These are phyloP conservation scores for Linderniella brevidens DNA, from an alignment of 257 asterid genomes.

Conservation along the genomic window DNA sequence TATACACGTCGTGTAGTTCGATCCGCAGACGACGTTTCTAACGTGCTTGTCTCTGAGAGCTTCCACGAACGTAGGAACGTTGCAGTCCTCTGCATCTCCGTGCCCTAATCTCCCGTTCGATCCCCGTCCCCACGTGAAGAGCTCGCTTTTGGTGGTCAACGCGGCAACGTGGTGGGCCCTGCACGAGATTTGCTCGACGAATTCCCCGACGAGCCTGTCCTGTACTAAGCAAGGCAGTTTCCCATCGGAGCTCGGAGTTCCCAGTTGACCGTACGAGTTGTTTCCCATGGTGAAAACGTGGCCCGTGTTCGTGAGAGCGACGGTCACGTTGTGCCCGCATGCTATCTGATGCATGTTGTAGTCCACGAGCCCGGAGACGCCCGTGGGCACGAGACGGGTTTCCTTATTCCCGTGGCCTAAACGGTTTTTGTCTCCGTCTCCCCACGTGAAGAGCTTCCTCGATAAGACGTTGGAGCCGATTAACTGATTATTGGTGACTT, in stretches of 20 bases:
- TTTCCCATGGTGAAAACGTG: neutral
- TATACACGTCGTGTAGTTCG: neutral
- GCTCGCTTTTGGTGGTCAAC: neutral
- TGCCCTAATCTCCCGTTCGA: slow-evolving; percentile 1
- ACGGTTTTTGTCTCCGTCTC: slow-evolving; percentile 1
- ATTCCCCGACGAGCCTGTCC: neutral
- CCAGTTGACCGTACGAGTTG: neutral
- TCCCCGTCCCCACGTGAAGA: slow-evolving; percentile 1
- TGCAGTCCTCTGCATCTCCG: neutral
- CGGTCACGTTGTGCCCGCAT: neutral
- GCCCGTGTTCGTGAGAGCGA: neutral
- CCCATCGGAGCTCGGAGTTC: neutral
- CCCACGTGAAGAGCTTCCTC: slow-evolving; percentile 3
- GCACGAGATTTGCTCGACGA: slow-evolving; percentile 1
- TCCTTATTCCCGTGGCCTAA: slow-evolving; percentile 1
- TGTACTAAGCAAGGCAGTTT: neutral
- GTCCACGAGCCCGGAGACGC: neutral
- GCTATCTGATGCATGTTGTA: neutral
- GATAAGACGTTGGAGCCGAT: neutral
- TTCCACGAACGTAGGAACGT: neutral
- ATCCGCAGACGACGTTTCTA: neutral
- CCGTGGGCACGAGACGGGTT: neutral
- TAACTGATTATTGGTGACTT: neutral
- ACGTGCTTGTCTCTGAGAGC: neutral
- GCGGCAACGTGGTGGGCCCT: neutral